Percentiles rank a stretch among this genome's conserved stretches.
phyloP scores from a whole-genome alignment of 345 rosid species.

The Ceriops zippeliana region DNA sequence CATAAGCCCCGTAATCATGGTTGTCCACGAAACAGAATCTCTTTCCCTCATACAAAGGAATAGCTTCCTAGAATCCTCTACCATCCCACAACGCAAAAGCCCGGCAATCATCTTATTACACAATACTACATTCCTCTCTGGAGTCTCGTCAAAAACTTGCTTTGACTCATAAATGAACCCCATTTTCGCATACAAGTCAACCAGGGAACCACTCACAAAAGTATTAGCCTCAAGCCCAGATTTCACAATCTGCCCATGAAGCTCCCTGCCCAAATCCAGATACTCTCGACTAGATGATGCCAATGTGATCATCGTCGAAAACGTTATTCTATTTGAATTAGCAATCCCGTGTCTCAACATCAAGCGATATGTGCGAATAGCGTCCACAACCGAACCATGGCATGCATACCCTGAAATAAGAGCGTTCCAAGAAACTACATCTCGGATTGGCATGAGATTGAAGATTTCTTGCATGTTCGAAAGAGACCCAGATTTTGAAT shows the following conservation, averaged over 20 bases:
- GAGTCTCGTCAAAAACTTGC: conserved; percentile 46
- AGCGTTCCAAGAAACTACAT: conserved; percentile 79
- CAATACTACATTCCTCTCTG: conserved; percentile 57
- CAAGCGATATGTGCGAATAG: conserved; percentile 52
- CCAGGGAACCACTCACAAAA: conserved; percentile 66
- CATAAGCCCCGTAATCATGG: conserved; percentile 73
- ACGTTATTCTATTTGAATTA: conserved; percentile 62
- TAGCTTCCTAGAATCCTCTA: conserved; percentile 51
- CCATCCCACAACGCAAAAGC: conserved; percentile 59
- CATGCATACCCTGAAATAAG: conserved; percentile 65
- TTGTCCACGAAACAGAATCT: conserved; percentile 83
- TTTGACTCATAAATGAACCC: conserved; percentile 60
- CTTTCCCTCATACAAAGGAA: conserved; percentile 59
- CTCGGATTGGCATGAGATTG: conserved; percentile 51
- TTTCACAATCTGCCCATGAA: conserved; percentile 71
- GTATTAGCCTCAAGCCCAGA: conserved; percentile 59
- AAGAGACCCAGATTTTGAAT: conserved; percentile 62
- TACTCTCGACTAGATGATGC: conserved; percentile 43
- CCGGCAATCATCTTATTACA: conserved; percentile 71
- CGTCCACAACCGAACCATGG: conserved; percentile 42
- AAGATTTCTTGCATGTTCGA: conserved; percentile 50
- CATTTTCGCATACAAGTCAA: conserved; percentile 77
- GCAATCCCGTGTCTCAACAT: conserved; percentile 56
- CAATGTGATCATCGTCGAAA: conserved; percentile 60
- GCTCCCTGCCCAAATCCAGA: conserved; percentile 56